These are phyloP conservation scores for Epicoccum sorghinum DNA, from an alignment of 2,329 filamentous ascomycete species.

Conservation along the genomic window DNA sequence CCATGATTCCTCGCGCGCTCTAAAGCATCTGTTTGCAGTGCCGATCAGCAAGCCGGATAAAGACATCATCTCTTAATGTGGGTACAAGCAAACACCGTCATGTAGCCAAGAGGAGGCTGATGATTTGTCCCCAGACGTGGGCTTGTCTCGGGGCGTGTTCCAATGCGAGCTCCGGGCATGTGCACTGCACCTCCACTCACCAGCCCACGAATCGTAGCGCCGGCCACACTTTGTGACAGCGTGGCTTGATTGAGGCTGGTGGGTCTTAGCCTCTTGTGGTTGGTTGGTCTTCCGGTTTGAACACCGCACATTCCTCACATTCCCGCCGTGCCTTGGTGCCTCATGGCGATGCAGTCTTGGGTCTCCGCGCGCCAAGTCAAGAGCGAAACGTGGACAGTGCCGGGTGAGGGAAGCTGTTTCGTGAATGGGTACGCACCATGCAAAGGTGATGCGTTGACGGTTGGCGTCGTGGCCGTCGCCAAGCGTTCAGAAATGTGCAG, in stretches of 20 bases:
- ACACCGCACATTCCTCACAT: conserved; percentile 19
- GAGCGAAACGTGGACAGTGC: conserved; percentile 8
- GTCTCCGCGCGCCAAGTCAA: conserved; percentile 15
- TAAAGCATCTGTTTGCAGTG: conserved; percentile 31
- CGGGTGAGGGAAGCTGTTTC: conserved; percentile 3
- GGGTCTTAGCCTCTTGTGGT: conserved; percentile 28
- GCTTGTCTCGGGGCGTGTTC: conserved; percentile 24
- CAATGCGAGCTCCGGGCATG: conserved; percentile 27
- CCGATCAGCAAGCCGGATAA: conserved; percentile 30
- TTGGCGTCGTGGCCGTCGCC: conserved; percentile 9
- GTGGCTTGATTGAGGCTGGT: conserved; percentile 41
- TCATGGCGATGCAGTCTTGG: conserved; percentile 3
- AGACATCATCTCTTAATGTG: conserved; percentile 10
- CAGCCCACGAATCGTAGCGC: conserved; percentile 24
- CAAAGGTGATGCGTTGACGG: not conserved
- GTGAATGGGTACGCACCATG: not conserved
- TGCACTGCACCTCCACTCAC: conserved; percentile 25
- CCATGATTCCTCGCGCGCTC: conserved; percentile 34
- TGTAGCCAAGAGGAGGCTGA: conserved; percentile 23
- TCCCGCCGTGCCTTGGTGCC: conserved; percentile 29
- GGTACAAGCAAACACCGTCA: conserved; percentile 18
- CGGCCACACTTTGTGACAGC: conserved; percentile 25
- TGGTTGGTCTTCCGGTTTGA: conserved; percentile 16
- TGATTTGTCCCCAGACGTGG: conserved; percentile 21
- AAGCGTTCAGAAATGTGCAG: conserved; percentile 14